Percentiles rank a stretch among this genome's conserved stretches.
These are phyloP conservation scores for Russula griseocarnosa DNA, from an alignment of 768 basidiomycete species.

Conservation along the genomic window DNA sequence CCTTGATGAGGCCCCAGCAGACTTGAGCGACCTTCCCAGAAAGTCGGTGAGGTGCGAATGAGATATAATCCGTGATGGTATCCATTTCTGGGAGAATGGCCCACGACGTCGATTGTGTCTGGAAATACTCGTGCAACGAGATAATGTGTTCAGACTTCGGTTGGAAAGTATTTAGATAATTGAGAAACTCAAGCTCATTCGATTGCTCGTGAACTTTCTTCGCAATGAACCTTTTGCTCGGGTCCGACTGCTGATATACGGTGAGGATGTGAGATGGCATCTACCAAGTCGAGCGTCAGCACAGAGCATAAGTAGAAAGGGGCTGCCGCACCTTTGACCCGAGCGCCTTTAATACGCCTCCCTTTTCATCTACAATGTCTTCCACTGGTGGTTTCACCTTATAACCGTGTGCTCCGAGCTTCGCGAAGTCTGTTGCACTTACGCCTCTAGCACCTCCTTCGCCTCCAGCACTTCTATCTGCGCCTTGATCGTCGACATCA, in stretches of 20 bases:
- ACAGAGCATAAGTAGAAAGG: too few species aligned
- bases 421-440: neutral
- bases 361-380: too few species aligned
- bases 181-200: neutral
- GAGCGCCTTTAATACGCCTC: too few species aligned
- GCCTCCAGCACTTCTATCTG: neutral
- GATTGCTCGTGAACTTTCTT: neutral
- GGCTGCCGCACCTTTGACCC: too few species aligned
- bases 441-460: too few species aligned
- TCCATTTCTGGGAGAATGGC: neutral
- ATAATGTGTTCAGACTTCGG: neutral
- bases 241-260: too few species aligned
- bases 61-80: too few species aligned
- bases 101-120: neutral
- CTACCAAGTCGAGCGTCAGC: too few species aligned
- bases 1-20: too few species aligned
- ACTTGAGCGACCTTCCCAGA: too few species aligned
- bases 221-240: neutral
- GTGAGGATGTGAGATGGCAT: too few species aligned
- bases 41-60: too few species aligned
- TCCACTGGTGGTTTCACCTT: neutral
- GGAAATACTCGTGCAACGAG: neutral
- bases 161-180: neutral
- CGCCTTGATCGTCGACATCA: neutral
- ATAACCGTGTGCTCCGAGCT: neutral